These are phyloP conservation scores for Lepidium didymum DNA, from an alignment of 345 rosid genomes.

Conservation along the genomic window DNA sequence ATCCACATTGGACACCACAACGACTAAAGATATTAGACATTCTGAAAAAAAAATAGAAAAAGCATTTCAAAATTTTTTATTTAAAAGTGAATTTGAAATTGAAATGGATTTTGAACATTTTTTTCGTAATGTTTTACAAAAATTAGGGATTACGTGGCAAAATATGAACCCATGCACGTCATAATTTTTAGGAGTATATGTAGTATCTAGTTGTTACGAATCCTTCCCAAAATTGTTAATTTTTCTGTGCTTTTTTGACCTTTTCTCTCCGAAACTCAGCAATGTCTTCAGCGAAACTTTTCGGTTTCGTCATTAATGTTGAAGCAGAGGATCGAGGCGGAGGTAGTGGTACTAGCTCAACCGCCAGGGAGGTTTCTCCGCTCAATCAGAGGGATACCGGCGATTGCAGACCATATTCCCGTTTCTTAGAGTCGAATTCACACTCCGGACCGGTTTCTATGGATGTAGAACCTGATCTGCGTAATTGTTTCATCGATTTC, in stretches of 20 bases:
- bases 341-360: neutral
- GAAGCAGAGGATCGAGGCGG: neutral
- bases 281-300: slow-evolving; percentile 20
- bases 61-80: too few relatives aligned
- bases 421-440: neutral
- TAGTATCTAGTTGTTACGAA: neutral
- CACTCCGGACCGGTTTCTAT: neutral
- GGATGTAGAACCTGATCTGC: slow-evolving; percentile 5
- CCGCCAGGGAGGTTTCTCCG: neutral
- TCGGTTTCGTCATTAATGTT: slow-evolving; percentile 3
- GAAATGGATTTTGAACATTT: too few relatives aligned
- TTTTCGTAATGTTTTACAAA: neutral
- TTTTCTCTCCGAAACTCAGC: neutral
- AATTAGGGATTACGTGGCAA: slow-evolving; percentile 5
- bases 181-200: neutral
- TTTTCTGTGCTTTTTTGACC: neutral
- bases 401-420: neutral
- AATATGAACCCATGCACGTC: slow-evolving; percentile 11
- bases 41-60: too few relatives aligned
- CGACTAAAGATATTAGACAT: too few relatives aligned
- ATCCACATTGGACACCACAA: too few relatives aligned
- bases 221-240: neutral
- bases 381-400: neutral
- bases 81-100: too few relatives aligned
- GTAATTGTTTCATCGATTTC: slow-evolving; percentile 8